A percentile compares a stretch with the other conserved stretches of the same genome.
Conservation (phyloP, 202 grass and related monocot genomes). For the Schoenoplectus tabernaemontani region DNA sequence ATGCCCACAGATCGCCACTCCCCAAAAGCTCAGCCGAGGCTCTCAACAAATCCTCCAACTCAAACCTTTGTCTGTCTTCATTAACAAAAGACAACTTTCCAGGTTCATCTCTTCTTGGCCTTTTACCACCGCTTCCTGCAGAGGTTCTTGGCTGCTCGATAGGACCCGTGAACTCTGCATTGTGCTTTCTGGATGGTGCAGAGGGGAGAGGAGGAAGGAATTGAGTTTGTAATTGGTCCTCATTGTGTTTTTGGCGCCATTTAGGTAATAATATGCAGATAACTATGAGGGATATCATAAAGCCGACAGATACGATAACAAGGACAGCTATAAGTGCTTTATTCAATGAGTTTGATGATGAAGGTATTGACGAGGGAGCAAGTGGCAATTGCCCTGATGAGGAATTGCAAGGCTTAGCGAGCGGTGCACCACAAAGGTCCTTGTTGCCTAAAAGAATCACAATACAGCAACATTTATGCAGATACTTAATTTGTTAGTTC, state of each 20-base stretch:
- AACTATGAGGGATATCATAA: constrained; percentile 20
- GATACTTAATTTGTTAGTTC: background rate
- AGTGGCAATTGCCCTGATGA: background rate
- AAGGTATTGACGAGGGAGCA: background rate
- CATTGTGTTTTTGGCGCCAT: constrained; percentile 14
- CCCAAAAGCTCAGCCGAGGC: constrained; percentile 79
- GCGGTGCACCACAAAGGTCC: constrained; percentile 44
- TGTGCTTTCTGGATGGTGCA: constrained; percentile 15
- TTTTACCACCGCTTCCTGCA: constrained; percentile 15
- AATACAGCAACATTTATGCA: background rate
- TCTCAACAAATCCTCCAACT: constrained; percentile 66
- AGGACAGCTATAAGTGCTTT: constrained; percentile 44
- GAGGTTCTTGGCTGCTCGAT: constrained; percentile 19
- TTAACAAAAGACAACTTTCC: constrained; percentile 48
- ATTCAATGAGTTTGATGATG: background rate
- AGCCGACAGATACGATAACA: constrained; percentile 33
- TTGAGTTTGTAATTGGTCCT: background rate
- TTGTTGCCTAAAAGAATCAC: constrained; percentile 53
- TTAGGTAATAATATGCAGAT: constrained; percentile 19
- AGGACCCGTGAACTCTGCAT: constrained; percentile 8
- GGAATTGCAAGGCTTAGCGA: constrained; percentile 18
- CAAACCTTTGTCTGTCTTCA: constrained; percentile 47
- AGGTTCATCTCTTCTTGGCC: constrained; percentile 36
- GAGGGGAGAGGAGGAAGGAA: constrained; percentile 3
- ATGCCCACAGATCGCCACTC: constrained; percentile 83